phyloP scores from a whole-genome alignment of 2,329 filamentous ascomycete genomes.

The Cadophora gregata region DNA sequence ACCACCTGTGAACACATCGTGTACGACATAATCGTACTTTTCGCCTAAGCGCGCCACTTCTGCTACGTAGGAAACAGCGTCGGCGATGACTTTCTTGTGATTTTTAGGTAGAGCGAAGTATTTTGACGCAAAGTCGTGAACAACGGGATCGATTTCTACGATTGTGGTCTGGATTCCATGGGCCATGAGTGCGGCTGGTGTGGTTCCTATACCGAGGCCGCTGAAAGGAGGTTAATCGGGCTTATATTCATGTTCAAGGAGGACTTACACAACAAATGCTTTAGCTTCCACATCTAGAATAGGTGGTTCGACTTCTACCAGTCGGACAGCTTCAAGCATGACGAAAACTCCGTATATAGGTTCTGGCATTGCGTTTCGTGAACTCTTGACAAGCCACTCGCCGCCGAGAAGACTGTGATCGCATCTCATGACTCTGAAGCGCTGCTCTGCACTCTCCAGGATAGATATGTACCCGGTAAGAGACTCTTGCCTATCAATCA shows the following conservation, averaged over 20 bases:
- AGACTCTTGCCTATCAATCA: slow-evolving; percentile 85
- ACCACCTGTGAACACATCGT: slow-evolving; percentile 97
- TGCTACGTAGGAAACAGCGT: slow-evolving; percentile 76
- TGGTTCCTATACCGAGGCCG: slow-evolving; percentile 91
- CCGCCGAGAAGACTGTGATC: slow-evolving; percentile 95
- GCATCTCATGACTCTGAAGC: slow-evolving; percentile 85
- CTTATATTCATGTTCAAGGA: neutral
- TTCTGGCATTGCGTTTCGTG: slow-evolving; percentile 78
- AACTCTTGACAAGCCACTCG: slow-evolving; percentile 73
- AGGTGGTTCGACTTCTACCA: slow-evolving; percentile 67
- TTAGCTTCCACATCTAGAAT: slow-evolving; percentile 70
- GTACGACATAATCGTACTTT: slow-evolving; percentile 89
- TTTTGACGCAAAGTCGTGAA: slow-evolving; percentile 80
- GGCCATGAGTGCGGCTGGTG: slow-evolving; percentile 81
- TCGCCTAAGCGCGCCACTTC: slow-evolving; percentile 48
- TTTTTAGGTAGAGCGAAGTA: slow-evolving; percentile 83
- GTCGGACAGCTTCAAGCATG: slow-evolving; percentile 88
- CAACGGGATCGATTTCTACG: slow-evolving; percentile 91
- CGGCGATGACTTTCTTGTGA: slow-evolving; percentile 79
- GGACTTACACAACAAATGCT: slow-evolving; percentile 81
- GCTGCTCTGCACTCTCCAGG: slow-evolving; percentile 72
- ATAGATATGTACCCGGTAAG: slow-evolving; percentile 93
- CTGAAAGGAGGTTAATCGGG: slow-evolving; percentile 50
- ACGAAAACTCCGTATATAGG: slow-evolving; percentile 96
- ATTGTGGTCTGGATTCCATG: slow-evolving; percentile 94